Evolutionary conservation across 1,284 basidiomycete genomes (phyloP).

Genomic region (Singerocomus inundabilis): DNA sequence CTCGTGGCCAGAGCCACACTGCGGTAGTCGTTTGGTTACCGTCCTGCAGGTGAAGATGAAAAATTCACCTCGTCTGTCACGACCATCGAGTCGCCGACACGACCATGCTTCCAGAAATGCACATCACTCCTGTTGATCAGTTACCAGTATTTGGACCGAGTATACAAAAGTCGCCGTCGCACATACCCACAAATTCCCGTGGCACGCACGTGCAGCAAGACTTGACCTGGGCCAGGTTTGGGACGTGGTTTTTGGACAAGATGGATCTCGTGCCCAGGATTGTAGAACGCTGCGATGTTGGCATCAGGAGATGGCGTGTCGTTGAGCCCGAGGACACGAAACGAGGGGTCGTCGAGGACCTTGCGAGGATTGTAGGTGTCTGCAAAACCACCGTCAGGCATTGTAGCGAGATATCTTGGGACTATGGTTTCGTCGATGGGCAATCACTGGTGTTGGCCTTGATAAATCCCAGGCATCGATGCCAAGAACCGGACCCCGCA

Average conservation of each 20-base stretch:
- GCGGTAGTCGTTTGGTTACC: neutral
- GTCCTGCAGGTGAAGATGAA: neutral
- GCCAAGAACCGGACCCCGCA: too few relatives aligned
- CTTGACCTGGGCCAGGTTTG: conserved; percentile 58
- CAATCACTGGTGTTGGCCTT: neutral
- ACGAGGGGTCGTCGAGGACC: conserved; percentile 50
- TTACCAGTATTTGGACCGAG: neutral
- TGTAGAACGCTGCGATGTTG: conserved; percentile 62
- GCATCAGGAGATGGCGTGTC: conserved; percentile 45
- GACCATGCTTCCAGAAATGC: conserved; percentile 66
- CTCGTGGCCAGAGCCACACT: conserved; percentile 66
- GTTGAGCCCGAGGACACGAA: conserved; percentile 45
- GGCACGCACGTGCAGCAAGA: conserved; percentile 58
- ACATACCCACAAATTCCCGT: conserved; percentile 63
- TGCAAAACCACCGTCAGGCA: conserved; percentile 32
- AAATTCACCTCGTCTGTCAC: conserved; percentile 54
- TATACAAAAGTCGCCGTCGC: neutral
- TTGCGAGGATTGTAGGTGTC: conserved; percentile 52
- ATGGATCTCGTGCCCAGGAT: conserved; percentile 57
- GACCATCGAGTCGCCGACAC: conserved; percentile 64
- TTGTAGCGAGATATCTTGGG: conserved; percentile 1
- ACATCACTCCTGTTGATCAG: conserved; percentile 49
- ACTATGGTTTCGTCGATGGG: neutral
- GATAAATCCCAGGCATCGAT: neutral
- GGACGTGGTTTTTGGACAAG: conserved; percentile 58